Evolutionary conservation across 1,284 basidiomycete species (phyloP).

Genomic region (Pyrrhoderma noxium): DNA sequence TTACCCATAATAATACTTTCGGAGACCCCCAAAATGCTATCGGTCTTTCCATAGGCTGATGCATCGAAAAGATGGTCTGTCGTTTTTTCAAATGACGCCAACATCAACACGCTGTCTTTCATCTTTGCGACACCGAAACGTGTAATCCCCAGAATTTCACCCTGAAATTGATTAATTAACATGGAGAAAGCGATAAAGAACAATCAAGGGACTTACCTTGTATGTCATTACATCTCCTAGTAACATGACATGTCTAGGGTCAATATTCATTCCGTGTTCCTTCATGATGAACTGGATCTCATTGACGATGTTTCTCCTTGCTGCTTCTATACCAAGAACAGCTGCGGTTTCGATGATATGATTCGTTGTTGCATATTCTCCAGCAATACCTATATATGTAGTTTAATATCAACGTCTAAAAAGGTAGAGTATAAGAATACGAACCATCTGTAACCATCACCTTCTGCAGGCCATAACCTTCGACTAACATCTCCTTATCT

Average conservation of each 20-base stretch:
- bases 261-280: conserved; percentile 97
- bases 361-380: conserved; percentile 90
- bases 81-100: conserved; percentile 99
- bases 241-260: conserved; percentile 98
- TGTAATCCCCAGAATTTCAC: conserved; percentile 97
- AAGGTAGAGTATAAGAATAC: conserved; percentile 14
- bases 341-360: conserved; percentile 95
- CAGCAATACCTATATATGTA: conserved; percentile 68
- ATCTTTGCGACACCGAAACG: conserved; percentile 99
- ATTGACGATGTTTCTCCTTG: conserved; percentile 89
- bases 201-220: conserved; percentile 53
- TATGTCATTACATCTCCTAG: conserved; percentile 99
- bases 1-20: conserved; percentile 99
- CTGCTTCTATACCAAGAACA: conserved; percentile 96
- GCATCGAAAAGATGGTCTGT: conserved; percentile 99
- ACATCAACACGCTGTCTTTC: conserved; percentile 99
- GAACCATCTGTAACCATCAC: conserved; percentile 96
- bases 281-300: conserved; percentile 98
- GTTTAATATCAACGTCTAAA: background rate
- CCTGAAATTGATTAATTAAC: conserved; percentile 47
- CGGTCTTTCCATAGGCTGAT: conserved; percentile 92
- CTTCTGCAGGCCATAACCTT: conserved; percentile 95
- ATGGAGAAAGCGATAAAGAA: background rate
- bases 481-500: conserved; percentile 83
- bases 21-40: conserved; percentile 92